Percentiles rank a stretch among this genome's conserved stretches.
These are phyloP conservation scores for Eimeria brunetti DNA, from an alignment of 169 alveolate genomes.

Conservation along the genomic window DNA sequence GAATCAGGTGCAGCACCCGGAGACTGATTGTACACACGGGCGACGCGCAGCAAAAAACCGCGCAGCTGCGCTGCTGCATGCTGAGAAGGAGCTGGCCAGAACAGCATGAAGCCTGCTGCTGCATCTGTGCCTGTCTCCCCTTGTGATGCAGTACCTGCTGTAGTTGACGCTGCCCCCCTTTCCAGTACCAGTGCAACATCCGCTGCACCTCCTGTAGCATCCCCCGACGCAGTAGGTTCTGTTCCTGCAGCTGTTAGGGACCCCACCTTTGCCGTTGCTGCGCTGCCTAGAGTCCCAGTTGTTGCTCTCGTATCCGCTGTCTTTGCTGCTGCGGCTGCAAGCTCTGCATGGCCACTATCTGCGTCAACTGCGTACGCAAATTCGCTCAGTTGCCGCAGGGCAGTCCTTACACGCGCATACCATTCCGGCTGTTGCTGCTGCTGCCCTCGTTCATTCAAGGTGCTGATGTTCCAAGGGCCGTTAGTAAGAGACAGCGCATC, in stretches of 20 bases:
- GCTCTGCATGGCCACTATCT: neutral
- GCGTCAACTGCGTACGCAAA: slow-evolving; percentile 34
- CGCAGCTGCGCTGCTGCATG: slow-evolving; percentile 70
- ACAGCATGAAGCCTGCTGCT: neutral
- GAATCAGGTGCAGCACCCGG: slow-evolving; percentile 19
- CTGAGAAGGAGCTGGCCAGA: slow-evolving; percentile 42
- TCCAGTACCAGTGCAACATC: neutral
- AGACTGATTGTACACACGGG: neutral
- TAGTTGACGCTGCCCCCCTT: slow-evolving; percentile 17
- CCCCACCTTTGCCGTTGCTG: neutral
- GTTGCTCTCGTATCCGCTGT: neutral
- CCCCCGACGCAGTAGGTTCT: neutral
- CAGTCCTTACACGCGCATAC: slow-evolving; percentile 41
- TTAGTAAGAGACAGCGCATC: slow-evolving; percentile 21
- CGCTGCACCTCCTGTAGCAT: neutral
- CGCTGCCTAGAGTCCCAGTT: neutral
- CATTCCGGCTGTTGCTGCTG: slow-evolving; percentile 26
- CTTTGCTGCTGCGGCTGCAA: slow-evolving; percentile 36
- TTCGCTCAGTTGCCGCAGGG: slow-evolving; percentile 27
- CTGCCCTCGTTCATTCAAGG: neutral
- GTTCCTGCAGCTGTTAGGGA: neutral
- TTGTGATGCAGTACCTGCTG: slow-evolving; percentile 8
- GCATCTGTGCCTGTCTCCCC: neutral
- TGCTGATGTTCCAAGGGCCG: slow-evolving; percentile 41
- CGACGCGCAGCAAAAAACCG: slow-evolving; percentile 45